These are phyloP conservation scores for Lactifluus subvellereus DNA, from an alignment of 768 basidiomycete species.

Conservation along the genomic window DNA sequence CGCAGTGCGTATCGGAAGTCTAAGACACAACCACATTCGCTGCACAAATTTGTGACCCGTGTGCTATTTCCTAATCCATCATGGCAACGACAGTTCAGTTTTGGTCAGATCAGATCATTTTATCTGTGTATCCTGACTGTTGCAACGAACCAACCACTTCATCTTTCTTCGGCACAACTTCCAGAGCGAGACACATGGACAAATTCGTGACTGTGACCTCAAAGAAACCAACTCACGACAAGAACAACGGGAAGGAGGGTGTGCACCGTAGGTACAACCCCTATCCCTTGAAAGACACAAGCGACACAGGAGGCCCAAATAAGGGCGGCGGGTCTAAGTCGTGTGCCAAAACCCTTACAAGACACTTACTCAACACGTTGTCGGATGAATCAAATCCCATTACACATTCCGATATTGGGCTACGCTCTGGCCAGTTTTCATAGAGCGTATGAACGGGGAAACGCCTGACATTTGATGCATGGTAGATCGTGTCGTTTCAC, in stretches of 20 bases:
- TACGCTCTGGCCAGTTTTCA: constrained; percentile 49
- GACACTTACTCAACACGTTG: constrained; percentile 55
- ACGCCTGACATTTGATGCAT: constrained; percentile 1
- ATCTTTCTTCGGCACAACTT: neutral
- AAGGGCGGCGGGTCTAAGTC: neutral
- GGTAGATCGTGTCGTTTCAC: constrained; percentile 55
- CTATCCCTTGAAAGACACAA: constrained; percentile 26
- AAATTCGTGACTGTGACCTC: constrained; percentile 32
- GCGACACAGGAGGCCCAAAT: constrained; percentile 17
- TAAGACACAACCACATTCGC: constrained; percentile 4
- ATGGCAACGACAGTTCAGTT: neutral
- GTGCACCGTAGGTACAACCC: constrained; percentile 30
- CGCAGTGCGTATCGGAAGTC: neutral
- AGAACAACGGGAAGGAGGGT: constrained; percentile 24
- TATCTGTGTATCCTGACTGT: neutral
- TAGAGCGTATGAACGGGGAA: neutral
- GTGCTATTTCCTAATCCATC: constrained; percentile 1
- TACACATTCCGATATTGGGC: constrained; percentile 60
- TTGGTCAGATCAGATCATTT: neutral
- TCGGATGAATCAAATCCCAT: constrained; percentile 67
- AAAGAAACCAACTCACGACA: constrained; percentile 26
- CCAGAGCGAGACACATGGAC: constrained; percentile 28
- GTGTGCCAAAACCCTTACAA: constrained; percentile 39
- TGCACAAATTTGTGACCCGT: constrained; percentile 2
- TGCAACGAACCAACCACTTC: neutral